A percentile compares a stretch with the other conserved stretches of the same genome.
These are phyloP conservation scores for Triticum turgidum DNA, from an alignment of 176 grass and related monocot species.

Conservation along the genomic window DNA sequence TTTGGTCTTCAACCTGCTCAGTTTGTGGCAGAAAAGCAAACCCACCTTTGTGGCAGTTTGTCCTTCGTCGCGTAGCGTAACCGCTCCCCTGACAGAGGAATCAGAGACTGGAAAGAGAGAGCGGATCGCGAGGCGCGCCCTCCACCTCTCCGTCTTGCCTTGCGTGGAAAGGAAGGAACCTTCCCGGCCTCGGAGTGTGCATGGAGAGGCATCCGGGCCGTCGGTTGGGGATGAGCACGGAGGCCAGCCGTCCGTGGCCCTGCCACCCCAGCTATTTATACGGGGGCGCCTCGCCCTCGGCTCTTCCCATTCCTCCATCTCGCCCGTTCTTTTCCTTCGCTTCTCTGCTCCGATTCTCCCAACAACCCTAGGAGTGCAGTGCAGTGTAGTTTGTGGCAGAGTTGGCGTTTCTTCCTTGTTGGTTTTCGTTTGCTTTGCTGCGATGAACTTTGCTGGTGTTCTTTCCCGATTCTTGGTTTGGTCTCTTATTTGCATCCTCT, in stretches of 20 bases:
- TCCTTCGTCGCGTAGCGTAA: not conserved
- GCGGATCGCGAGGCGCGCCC: not conserved
- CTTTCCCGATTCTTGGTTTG: too few species aligned
- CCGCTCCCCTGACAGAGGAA: not conserved
- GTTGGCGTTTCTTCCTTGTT: not conserved
- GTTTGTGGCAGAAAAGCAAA: too few species aligned
- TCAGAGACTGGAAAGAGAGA: not conserved
- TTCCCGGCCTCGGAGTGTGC: too few species aligned
- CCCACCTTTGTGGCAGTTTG: not conserved
- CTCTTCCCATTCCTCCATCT: not conserved
- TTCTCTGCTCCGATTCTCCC: not conserved
- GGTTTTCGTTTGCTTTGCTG: too few species aligned
- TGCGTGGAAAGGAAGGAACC: conserved; percentile 4
- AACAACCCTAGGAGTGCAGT: not conserved
- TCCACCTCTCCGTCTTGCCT: not conserved
- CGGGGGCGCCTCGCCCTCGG: not conserved
- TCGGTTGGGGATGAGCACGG: not conserved
- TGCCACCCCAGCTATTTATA: not conserved
- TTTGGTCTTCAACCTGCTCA: too few species aligned
- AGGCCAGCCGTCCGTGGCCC: not conserved
- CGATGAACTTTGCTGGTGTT: too few species aligned
- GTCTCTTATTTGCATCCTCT: too few species aligned
- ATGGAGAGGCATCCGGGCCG: not conserved
- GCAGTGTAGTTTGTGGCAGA: not conserved
- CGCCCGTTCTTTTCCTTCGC: not conserved